Base-by-base conservation (phyloP, 2,329 filamentous ascomycete genomes). In the Tolypocladium paradoxum region DNA sequence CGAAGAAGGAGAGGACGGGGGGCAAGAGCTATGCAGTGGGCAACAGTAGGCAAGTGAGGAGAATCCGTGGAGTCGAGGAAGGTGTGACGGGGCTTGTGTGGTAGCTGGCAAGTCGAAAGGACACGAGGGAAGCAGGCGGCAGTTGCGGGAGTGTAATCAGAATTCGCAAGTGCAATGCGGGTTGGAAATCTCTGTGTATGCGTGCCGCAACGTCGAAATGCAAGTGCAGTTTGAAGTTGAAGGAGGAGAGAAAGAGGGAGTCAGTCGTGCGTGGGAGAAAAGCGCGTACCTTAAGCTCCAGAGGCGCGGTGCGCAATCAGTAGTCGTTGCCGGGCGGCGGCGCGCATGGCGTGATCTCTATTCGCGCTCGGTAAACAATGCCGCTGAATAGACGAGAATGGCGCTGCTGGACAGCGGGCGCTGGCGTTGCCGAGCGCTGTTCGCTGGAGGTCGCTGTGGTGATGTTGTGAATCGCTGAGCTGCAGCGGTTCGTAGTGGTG, bases 401-500 rank as follows among this genome's bases (percentile, higher is more conserved):
- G 40, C 24, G 22, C 40, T 29, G 45, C 37, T 34, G 37, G 45
- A 38, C 48, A 48, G 49, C 48, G 35, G 35, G n/a, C 47, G 50
- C 51, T 50, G 48, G 43, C 43, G 54, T 49, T 22, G 40, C 18
- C 38, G 48, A 24, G 48, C 46, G 50, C 52, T 46, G 49, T 49
- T 53, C 51, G 35, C 49, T 55, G 18, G 29, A 50, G 36, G 43
- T 48, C 18, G 54, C 49, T 53, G 31, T 50, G 36, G 43, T 53
- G 51, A 35, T 37, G 37, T 34, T 18, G 31, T 27, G 35, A 36
- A 36, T 43, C 49, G 53, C 49, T 40, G 49, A 53, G 52, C 50
- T 51, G 20, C 29, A 53, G 55, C 53, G 55, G 53, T 55, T 48
- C 51, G 22, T n/a, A 55, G 55, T 54, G 55, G 53, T 57, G 52